Evolutionary conservation across 2,329 filamentous ascomycete species (phyloP), one percentile per base, ranked within the genome.

Genomic region (Paecilomyces sp.): DNA sequence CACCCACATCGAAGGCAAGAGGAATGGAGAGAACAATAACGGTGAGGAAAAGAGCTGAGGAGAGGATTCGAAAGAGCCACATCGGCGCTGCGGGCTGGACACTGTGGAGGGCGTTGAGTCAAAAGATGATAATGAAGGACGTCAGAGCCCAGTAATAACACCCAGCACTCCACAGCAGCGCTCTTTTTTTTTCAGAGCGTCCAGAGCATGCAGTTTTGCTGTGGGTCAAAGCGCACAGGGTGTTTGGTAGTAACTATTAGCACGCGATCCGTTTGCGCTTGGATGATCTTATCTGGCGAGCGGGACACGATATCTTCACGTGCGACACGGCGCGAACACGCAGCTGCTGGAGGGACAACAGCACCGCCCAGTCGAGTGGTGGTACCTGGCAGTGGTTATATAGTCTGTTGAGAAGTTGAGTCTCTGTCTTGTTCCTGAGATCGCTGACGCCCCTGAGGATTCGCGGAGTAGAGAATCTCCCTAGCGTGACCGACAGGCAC

Each of bases 1-100:
- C 94, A 73, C 94, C 94, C 70, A 97, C 93, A 85, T 99, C 94
- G 80, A 97, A 97, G 70, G 93, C 91, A 73, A 99, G 88, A 63
- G 94, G 94, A 73, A 99, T 94, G 63, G 92, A 96, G 73, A 97
- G 89, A 72, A 97, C 87, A 75, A 97, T 92, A 78, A 90, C 90
- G 77, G 92, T 84, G 69, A 97, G 87, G 79, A 97, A 97, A 77
- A 91, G 78, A 72, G 88, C 82, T 78, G 91, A 91, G 72, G 91
- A 91, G 68, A 92, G 73, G 74, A 88, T 83, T 74, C 88, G 88
- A 76, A 92, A 86, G 76, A 93, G 82, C 88, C 88, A 92, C 90
- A 96, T 96, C 77, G 80, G 41, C 55, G 55, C 55, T 41, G 55
- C 34, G 12, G 55, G 33, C 9, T 12, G 22, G 51, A 30, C 24